These are phyloP conservation scores for Alectoria sarmentosa DNA, from an alignment of 495 filamentous ascomycete genomes.

Conservation along the genomic window DNA sequence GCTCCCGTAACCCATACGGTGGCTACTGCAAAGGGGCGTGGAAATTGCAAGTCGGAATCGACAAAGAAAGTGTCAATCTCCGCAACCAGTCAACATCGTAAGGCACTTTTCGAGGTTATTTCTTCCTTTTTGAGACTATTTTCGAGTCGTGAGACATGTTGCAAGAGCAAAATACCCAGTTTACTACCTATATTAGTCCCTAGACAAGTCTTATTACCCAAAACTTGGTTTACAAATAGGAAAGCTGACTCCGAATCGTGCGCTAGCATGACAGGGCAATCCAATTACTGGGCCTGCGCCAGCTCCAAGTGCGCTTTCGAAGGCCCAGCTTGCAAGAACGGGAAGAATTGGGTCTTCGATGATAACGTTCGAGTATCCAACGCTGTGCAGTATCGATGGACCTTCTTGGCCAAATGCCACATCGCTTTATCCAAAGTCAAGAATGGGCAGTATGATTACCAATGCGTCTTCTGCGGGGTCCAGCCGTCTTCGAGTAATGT, in stretches of 20 bases:
- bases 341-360: conserved; percentile 29
- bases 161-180: no score
- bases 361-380: conserved; percentile 21
- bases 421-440: conserved; percentile 28
- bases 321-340: conserved; percentile 25
- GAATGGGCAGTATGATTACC: conserved; percentile 27
- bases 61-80: conserved; percentile 26
- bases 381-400: conserved; percentile 38
- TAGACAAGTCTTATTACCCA: no score
- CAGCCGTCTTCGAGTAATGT: conserved; percentile 26
- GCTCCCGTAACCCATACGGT: conserved; percentile 30
- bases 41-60: conserved; percentile 34
- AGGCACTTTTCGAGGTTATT: no score
- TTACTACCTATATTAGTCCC: no score
- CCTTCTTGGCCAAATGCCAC: conserved; percentile 44
- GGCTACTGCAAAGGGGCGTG: conserved; percentile 47
- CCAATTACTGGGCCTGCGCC: conserved; percentile 33
- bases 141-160: no score
- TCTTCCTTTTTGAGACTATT: no score
- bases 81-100: conserved; percentile 16
- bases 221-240: no score
- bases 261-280: conserved; percentile 19
- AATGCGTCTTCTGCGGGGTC: conserved; percentile 40
- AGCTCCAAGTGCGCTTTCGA: conserved; percentile 36
- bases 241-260: no score